Percentiles rank a stretch among this genome's conserved stretches.
Conservation (phyloP, 148 eudicot genomes). For the Arbutus unedo region DNA sequence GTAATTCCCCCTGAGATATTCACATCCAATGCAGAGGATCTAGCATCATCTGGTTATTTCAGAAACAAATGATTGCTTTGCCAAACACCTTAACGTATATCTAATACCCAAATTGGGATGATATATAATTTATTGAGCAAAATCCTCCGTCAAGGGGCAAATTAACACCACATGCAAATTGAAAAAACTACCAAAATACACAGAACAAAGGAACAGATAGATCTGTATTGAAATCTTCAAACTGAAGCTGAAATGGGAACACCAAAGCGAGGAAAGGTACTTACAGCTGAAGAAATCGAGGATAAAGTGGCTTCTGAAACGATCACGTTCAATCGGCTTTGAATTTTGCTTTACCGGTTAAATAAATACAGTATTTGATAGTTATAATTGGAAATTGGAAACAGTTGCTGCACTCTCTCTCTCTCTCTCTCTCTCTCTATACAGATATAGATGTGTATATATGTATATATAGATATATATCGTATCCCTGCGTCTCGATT, state of each 20-base stretch:
- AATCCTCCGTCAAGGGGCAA: neutral
- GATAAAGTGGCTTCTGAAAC: neutral
- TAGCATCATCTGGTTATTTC: neutral
- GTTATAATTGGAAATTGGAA: neutral
- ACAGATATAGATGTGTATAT: no score
- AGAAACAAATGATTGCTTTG: neutral
- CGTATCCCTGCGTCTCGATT: neutral
- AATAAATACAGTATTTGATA: neutral
- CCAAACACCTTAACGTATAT: neutral
- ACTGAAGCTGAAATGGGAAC: neutral
- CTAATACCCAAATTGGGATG: neutral
- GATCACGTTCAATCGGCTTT: neutral
- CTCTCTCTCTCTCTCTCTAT: neutral
- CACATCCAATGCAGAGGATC: neutral
- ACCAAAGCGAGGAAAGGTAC: neutral
- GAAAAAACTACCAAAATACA: neutral
- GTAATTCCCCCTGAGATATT: no score
- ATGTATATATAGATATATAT: no score
- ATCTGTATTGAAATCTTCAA: neutral
- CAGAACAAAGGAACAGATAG: neutral
- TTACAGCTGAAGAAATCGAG: slow-evolving; percentile 10
- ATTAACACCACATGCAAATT: neutral
- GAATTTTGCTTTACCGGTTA: neutral
- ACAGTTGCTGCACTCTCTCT: neutral
- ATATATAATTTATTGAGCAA: neutral